Conservation (phyloP, 495 filamentous ascomycete genomes). For the Neohortaea acidophila region DNA sequence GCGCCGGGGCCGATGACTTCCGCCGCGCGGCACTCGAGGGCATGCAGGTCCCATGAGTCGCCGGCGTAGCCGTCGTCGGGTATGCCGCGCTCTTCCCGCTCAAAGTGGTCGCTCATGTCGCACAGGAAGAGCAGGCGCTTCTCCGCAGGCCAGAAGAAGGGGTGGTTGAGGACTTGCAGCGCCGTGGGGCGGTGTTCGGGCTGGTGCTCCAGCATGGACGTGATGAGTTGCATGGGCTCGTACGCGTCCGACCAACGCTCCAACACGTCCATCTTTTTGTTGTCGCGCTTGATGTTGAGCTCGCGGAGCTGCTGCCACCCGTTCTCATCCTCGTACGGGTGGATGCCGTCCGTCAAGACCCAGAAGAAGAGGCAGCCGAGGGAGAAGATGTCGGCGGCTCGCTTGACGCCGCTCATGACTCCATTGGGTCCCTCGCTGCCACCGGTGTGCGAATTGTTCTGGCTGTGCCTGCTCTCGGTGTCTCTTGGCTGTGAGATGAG, state of each 20-base stretch:
- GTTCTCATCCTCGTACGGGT: slow-evolving; percentile 87
- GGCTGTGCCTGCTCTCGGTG: slow-evolving; percentile 31
- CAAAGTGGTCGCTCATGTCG: slow-evolving; percentile 88
- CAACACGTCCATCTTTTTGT: slow-evolving; percentile 56
- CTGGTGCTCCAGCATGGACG: slow-evolving; percentile 62
- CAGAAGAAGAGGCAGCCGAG: slow-evolving; percentile 94
- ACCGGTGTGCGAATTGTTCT: slow-evolving; percentile 22
- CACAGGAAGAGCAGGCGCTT: slow-evolving; percentile 82
- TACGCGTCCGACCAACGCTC: slow-evolving; percentile 60
- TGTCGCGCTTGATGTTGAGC: slow-evolving; percentile 84
- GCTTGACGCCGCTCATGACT: slow-evolving; percentile 63
- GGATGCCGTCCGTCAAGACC: slow-evolving; percentile 75
- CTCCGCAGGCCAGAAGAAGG: slow-evolving; percentile 87
- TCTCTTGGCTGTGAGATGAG: slow-evolving; percentile 62
- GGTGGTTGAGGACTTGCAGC: slow-evolving; percentile 66
- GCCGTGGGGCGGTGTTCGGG: slow-evolving; percentile 54
- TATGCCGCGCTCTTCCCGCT: slow-evolving; percentile 71
- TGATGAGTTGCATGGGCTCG: slow-evolving; percentile 75
- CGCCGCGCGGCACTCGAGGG: slow-evolving; percentile 42
- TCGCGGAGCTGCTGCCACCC: slow-evolving; percentile 71
- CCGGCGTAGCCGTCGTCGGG: slow-evolving; percentile 26
- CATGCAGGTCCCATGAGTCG: slow-evolving; percentile 42
- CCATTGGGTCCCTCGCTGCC: slow-evolving; percentile 19
- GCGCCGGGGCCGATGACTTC: slow-evolving; percentile 37
- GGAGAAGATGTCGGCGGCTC: slow-evolving; percentile 93